These are phyloP conservation scores for Gossypium gossypioides DNA, from an alignment of 441 rosid genomes.

Conservation along the genomic window DNA sequence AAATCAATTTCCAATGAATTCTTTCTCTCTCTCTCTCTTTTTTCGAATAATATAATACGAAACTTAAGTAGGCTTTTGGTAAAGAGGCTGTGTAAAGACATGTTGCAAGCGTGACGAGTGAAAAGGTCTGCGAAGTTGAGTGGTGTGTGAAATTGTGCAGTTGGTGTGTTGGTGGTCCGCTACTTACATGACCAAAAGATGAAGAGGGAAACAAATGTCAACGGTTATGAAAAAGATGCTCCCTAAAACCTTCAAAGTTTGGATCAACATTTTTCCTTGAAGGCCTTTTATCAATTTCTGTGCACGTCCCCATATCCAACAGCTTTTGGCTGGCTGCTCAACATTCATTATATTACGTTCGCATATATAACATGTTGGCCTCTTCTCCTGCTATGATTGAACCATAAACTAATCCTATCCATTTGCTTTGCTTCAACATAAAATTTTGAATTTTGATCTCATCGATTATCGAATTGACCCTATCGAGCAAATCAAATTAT, in stretches of 20 bases:
- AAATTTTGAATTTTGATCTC: too few species aligned
- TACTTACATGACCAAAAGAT: conserved; percentile 15
- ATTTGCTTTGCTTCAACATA: background rate
- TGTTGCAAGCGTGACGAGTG: conserved; percentile 33
- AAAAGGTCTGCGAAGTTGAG: conserved; percentile 29
- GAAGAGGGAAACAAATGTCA: conserved; percentile 32
- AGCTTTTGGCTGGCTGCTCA: conserved; percentile 17
- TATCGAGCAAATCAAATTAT: background rate
- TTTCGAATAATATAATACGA: background rate
- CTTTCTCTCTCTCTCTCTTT: conserved; percentile 9
- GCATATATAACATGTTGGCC: background rate
- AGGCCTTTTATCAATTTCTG: conserved; percentile 40
- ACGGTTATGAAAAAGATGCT: conserved; percentile 35
- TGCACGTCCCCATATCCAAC: conserved; percentile 22
- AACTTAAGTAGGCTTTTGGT: conserved; percentile 25
- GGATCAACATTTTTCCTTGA: conserved; percentile 13
- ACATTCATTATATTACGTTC: conserved; percentile 6
- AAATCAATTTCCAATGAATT: conserved; percentile 34
- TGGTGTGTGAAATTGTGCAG: conserved; percentile 34
- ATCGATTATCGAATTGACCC: too few species aligned
- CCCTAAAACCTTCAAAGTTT: conserved; percentile 22
- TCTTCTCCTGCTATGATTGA: conserved; percentile 6
- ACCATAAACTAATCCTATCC: conserved; percentile 19
- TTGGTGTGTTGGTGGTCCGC: conserved; percentile 57
- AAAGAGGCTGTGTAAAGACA: conserved; percentile 24